Evolutionary conservation across 2,329 filamentous ascomycete species (phyloP), one percentile per base, ranked within the genome.

Genomic region (Atkinsonella hypoxylon): DNA sequence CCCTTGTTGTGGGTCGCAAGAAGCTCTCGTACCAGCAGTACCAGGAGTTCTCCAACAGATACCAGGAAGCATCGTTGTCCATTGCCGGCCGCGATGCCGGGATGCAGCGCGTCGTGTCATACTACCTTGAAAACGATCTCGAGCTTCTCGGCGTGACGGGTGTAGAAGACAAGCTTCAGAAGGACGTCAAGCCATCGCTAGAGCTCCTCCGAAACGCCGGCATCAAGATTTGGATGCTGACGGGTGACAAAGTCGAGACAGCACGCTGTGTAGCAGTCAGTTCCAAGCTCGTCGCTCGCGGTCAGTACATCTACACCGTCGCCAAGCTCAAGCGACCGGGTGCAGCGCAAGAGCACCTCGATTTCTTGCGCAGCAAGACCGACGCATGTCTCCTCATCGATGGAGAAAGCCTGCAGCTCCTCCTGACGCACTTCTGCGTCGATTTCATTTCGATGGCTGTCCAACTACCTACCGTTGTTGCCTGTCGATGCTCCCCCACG

Each of bases 181-280:
- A 83, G 55, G 89, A 97, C 61, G 93, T 98, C 62, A 98, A 97
- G 66, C 87, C 91, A 1, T 95, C 89, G 0, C 76, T 98, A 6
- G 94, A 98, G 67, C 79, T 98, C 5, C 78, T 98, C 48, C 87
- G 93, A 57, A 98, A 98, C 61, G 93, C 93, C 0, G 93, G 93
- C 26, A 93, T 98, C 70, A 97, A 97, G 67, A 97, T 98, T 47
- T 98, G 93, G 93, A 98, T 98, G 93, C 75, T 98, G 64, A 98
- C 93, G 0, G 93, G 93, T 45, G 93, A 98, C 74, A 98, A 98
- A 69, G 88, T 98, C 2, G 93, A 98, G 69, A 98, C 93, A 13
- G 93, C 93, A 15, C 83, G 93, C 36, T 98, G 93, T 67, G 91
- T 98, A 12, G 94, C 93, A 2, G 86, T 98, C 42, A 94, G 87